phyloP scores from a whole-genome alignment of 805 yeast species.

The Pichia cephalocereana region DNA sequence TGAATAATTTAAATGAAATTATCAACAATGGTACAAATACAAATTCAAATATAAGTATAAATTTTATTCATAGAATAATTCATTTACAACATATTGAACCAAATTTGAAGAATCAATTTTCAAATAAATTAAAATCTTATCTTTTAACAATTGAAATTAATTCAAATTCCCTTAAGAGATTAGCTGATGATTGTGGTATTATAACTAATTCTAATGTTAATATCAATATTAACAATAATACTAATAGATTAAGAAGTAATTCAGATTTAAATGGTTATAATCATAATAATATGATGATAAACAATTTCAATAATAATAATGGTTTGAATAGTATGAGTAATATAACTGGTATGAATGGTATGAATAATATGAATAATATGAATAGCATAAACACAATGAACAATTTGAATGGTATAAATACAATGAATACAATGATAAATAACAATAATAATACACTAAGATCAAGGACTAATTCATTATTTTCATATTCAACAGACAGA shows the following conservation, averaged over 20 bases:
- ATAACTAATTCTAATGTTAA: constrained; percentile 15
- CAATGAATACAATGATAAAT: background rate
- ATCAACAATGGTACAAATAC: too few relatives aligned
- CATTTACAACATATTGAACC: constrained; percentile 60
- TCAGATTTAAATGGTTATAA: background rate
- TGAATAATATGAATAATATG: background rate
- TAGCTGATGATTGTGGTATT: constrained; percentile 89
- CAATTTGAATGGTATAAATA: background rate
- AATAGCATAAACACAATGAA: background rate
- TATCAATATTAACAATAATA: constrained; percentile 13
- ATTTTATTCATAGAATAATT: constrained; percentile 70
- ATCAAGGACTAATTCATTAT: background rate
- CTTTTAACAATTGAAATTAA: constrained; percentile 59
- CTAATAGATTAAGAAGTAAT: constrained; percentile 17
- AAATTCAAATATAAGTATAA: constrained; percentile 38
- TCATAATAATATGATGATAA: background rate
- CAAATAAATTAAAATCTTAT: constrained; percentile 52
- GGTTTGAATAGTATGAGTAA: too few relatives aligned
- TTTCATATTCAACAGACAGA: background rate
- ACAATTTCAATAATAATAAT: too few relatives aligned
- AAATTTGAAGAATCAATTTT: constrained; percentile 46
- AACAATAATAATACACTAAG: background rate
- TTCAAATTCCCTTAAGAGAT: constrained; percentile 66
- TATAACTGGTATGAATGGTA: too few relatives aligned
- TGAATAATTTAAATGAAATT: constrained; percentile 34